phyloP scores from a whole-genome alignment of 2,329 filamentous ascomycete species.

The Dactylellina leptospora region DNA sequence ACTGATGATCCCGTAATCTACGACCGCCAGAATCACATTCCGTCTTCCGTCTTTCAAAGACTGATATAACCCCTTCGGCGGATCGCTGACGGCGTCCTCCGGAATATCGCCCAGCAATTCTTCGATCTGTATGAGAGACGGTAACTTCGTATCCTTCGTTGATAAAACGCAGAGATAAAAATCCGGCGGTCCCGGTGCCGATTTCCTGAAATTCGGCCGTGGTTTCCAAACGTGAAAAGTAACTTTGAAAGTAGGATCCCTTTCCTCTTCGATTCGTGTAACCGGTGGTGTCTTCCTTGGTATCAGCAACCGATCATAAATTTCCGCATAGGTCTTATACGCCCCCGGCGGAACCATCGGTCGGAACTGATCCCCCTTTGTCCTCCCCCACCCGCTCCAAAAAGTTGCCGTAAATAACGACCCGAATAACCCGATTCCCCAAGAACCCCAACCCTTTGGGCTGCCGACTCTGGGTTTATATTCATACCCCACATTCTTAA shows the following conservation, averaged over 20 bases:
- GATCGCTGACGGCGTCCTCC: conserved; percentile 66
- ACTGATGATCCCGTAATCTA: conserved; percentile 88
- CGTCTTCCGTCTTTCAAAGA: conserved; percentile 84
- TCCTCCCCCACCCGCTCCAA: neutral
- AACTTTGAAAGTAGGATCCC: conserved; percentile 68
- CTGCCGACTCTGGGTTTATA: conserved; percentile 15
- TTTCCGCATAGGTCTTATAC: conserved; percentile 36
- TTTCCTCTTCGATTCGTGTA: conserved; percentile 46
- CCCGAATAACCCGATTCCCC: conserved; percentile 39
- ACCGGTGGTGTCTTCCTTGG: conserved; percentile 55
- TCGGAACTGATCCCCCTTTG: conserved; percentile 45
- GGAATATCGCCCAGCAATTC: conserved; percentile 78
- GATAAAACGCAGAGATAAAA: conserved; percentile 86
- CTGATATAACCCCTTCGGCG: conserved; percentile 71
- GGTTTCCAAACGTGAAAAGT: conserved; percentile 86
- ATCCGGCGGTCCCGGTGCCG: conserved; percentile 78
- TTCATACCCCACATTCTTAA: conserved; percentile 55
- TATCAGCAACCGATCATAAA: conserved; percentile 35
- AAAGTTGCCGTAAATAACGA: conserved; percentile 26
- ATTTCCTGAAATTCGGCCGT: conserved; percentile 75
- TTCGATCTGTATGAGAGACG: conserved; percentile 75
- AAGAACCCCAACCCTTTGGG: conserved; percentile 20
- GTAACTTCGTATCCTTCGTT: conserved; percentile 75
- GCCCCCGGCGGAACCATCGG: conserved; percentile 26
- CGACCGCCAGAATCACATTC: conserved; percentile 84